Conservation (phyloP, 1,284 basidiomycete genomes). For the Sporisorium iseilematis-ciliati region DNA sequence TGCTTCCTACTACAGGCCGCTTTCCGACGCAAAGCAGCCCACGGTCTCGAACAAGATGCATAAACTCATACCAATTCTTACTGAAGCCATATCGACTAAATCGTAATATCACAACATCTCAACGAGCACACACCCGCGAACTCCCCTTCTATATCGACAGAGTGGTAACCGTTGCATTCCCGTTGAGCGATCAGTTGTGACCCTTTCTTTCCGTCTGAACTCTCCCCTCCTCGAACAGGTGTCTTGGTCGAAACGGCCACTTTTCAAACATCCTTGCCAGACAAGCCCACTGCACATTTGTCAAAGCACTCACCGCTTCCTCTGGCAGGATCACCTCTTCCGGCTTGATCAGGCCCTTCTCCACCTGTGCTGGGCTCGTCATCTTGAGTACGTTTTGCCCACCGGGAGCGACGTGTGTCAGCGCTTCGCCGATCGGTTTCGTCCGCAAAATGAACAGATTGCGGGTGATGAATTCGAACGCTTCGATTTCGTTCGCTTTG, state of each 20-base stretch:
- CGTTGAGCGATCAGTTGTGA: constrained; percentile 11
- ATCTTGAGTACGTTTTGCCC: constrained; percentile 62
- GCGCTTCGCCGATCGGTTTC: constrained; percentile 50
- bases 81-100: background rate
- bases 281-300: constrained; percentile 61
- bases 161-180: background rate
- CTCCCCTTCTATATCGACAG: too few relatives aligned
- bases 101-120: background rate
- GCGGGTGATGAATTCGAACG: constrained; percentile 63
- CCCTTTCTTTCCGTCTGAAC: constrained; percentile 37
- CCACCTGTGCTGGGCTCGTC: constrained; percentile 39
- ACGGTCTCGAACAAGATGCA: constrained; percentile 59
- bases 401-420: constrained; percentile 63
- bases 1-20: constrained; percentile 31
- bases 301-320: constrained; percentile 53
- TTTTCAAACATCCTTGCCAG: constrained; percentile 64
- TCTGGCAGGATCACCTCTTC: constrained; percentile 54
- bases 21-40: constrained; percentile 63
- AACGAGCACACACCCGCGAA: constrained; percentile 1
- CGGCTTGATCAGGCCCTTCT: constrained; percentile 32
- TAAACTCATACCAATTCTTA: background rate
- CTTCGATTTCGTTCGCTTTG: constrained; percentile 51
- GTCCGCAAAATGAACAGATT: constrained; percentile 63
- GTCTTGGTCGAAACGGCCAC: constrained; percentile 66
- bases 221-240: constrained; percentile 58